Evolutionary conservation across 2,329 filamentous ascomycete species (phyloP).

Genomic region (Westerdykella aurantiaca): DNA sequence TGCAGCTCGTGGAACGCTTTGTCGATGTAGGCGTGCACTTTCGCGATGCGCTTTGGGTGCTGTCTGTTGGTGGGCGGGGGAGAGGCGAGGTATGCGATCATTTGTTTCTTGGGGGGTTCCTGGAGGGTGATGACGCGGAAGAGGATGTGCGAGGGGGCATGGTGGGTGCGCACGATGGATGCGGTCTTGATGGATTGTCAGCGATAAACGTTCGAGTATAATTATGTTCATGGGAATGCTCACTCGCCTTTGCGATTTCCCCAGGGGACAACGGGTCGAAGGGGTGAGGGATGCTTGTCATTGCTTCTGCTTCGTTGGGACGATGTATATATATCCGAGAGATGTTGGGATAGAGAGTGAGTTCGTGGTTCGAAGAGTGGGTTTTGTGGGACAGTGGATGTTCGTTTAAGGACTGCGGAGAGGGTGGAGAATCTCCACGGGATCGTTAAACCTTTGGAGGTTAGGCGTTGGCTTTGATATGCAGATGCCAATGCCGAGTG

Average conservation of each 20-base stretch:
- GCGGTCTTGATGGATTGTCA: background rate
- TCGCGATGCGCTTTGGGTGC: slow-evolving; percentile 34
- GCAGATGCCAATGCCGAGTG: too few relatives aligned
- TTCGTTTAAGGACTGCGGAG: too few relatives aligned
- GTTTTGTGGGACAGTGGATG: too few relatives aligned
- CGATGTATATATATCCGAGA: too few relatives aligned
- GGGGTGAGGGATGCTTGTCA: background rate
- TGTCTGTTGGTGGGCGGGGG: slow-evolving; percentile 36
- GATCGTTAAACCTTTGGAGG: too few relatives aligned
- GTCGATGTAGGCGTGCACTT: slow-evolving; percentile 35
- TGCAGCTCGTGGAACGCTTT: slow-evolving; percentile 35
- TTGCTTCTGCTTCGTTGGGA: too few relatives aligned
- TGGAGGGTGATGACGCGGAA: slow-evolving; percentile 49
- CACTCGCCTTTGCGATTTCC: slow-evolving; percentile 1
- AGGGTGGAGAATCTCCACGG: too few relatives aligned
- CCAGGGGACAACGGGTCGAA: slow-evolving; percentile 4
- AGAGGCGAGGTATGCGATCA: slow-evolving; percentile 40
- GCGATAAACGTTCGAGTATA: background rate
- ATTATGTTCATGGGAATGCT: background rate
- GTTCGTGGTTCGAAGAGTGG: too few relatives aligned
- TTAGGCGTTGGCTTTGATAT: too few relatives aligned
- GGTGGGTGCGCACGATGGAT: background rate
- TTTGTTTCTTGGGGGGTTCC: slow-evolving; percentile 47
- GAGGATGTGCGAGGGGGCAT: slow-evolving; percentile 4
- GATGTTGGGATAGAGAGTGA: too few relatives aligned